Base-by-base conservation (phyloP, 1,139 yeast species). In the Sugiyamaella grinbergsii region DNA sequence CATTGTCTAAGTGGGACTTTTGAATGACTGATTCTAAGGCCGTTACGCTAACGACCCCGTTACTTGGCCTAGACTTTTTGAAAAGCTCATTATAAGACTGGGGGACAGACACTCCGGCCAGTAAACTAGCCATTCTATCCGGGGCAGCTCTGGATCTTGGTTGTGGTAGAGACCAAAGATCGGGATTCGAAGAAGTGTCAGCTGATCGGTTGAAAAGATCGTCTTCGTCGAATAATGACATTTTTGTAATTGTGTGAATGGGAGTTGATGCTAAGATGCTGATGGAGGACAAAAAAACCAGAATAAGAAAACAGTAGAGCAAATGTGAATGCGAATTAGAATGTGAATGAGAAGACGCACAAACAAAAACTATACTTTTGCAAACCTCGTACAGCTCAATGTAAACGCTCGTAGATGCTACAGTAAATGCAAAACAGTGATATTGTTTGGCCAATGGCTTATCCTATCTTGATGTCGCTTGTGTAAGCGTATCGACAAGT, bases 191-290 rank as follows among this genome's bases (percentile, higher is more conserved):
- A 13, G 40, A 22, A 5, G 10, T 13, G 13, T 16, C 19, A 11
- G 18, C 15, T 3, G 24, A 13, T 4, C 13, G 16, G 8, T 23
- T 28, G 24, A 37, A 49, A 13, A 43, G 23, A 32, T 43, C 39
- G 22, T 34, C 32, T 44, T 60, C 64, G 24, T 63, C 64, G 43
- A 61, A 62, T 40, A 62, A 51, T 10, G 65, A 62, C 65, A 61
- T 62, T 24, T 23, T 24, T 13, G 19, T 23, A 13, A 6, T 28
- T 7, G 11, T 20, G 31, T 31, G 34, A 40, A 29, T 1, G 31
- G 10, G 5, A 18, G n/a, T 4, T 20, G 7, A 38, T 24, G 29
- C 29, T 33, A 15, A 11, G 10, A 36, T 8, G 18, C 18, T 7
- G 23, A 36, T 16, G 23, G 24, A 18, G 20, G 15, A 11, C 11